A percentile compares a stretch with the other conserved stretches of the same genome.
phyloP scores from a whole-genome alignment of 129 eudicot species.

The Artemisia argyi region DNA sequence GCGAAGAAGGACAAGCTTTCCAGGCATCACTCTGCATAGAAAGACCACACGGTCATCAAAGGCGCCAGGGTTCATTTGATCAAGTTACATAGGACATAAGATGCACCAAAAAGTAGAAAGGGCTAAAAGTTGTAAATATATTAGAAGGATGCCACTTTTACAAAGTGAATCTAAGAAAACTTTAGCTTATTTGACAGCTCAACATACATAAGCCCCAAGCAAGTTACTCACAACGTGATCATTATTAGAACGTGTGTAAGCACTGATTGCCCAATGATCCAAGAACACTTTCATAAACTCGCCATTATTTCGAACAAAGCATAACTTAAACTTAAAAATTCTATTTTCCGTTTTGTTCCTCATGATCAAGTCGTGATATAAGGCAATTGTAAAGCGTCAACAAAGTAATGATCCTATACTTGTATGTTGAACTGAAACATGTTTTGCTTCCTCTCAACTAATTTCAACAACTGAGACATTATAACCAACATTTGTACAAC shows the following conservation, averaged over 20 bases:
- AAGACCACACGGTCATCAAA: neutral
- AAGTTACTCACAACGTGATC: too few species aligned
- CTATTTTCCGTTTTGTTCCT: neutral
- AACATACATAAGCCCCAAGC: constrained; percentile 1
- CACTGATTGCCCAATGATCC: too few species aligned
- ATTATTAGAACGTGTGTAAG: too few species aligned
- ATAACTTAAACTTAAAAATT: too few species aligned
- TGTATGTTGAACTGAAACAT: neutral
- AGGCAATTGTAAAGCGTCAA: neutral
- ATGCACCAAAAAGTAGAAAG: neutral
- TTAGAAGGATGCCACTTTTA: neutral
- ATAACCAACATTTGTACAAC: neutral
- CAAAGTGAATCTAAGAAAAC: neutral
- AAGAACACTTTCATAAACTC: too few species aligned
- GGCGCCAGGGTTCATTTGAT: constrained; percentile 2
- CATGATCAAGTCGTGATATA: neutral
- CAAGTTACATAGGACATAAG: constrained; percentile 1
- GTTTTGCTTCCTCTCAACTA: neutral
- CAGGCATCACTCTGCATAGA: constrained; percentile 49
- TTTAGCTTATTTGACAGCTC: neutral
- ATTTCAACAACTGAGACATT: neutral
- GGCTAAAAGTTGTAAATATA: neutral
- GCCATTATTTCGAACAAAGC: neutral
- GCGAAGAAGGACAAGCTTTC: constrained; percentile 52
- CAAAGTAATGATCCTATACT: neutral